Evolutionary conservation across 169 alveolate species (phyloP).

Genomic region (Perkinsus chesapeaki): DNA sequence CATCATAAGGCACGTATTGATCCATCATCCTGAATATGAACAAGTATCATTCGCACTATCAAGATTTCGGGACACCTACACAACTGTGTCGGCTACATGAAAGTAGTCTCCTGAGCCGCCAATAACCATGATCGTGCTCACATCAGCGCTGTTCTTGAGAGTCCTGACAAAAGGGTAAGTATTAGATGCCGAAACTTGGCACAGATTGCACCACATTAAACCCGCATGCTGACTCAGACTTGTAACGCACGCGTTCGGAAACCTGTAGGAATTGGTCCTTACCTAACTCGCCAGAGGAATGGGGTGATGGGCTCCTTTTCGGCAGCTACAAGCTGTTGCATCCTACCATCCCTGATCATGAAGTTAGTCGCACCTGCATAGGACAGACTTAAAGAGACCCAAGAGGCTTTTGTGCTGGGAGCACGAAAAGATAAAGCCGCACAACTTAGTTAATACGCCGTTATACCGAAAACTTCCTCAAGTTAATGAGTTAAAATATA

Average conservation of each 20-base stretch:
- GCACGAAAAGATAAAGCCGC: too few relatives aligned
- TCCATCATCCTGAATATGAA: constrained; percentile 17
- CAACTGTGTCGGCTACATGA: constrained; percentile 37
- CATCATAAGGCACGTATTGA: constrained; percentile 28
- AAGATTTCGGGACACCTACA: neutral
- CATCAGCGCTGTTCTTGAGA: neutral
- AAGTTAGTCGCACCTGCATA: constrained; percentile 37
- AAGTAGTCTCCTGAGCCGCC: constrained; percentile 51
- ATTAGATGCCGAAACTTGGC: too few relatives aligned
- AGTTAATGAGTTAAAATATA: too few relatives aligned
- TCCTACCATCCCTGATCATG: constrained; percentile 27
- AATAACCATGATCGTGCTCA: constrained; percentile 32
- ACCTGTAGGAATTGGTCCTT: too few relatives aligned
- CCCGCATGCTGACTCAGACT: too few relatives aligned
- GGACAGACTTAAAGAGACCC: too few relatives aligned
- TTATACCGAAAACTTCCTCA: too few relatives aligned
- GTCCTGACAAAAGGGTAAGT: neutral
- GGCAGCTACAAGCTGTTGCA: constrained; percentile 37
- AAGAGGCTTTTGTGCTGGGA: too few relatives aligned
- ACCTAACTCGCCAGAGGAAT: constrained; percentile 14
- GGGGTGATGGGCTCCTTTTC: constrained; percentile 51
- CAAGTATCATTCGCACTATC: neutral
- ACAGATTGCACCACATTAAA: too few relatives aligned
- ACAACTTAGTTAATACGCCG: too few relatives aligned
- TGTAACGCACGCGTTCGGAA: too few relatives aligned